These are phyloP conservation scores for Angophora floribunda DNA, from an alignment of 345 rosid genomes.

Conservation along the genomic window DNA sequence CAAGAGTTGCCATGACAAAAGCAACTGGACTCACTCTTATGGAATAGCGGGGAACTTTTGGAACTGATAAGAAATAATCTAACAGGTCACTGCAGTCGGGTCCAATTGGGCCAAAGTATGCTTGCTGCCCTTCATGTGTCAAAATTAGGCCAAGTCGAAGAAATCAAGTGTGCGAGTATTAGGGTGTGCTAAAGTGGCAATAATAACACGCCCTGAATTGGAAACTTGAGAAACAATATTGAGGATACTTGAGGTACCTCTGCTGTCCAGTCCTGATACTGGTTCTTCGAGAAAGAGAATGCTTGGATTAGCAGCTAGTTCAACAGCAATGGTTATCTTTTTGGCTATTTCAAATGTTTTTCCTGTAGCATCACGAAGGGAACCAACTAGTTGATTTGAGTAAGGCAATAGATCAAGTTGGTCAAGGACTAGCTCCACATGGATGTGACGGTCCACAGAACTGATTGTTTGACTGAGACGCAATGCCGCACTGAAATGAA, in stretches of 20 bases:
- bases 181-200: constrained; percentile 11
- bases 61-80: constrained; percentile 12
- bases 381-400: constrained; percentile 18
- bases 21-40: constrained; percentile 12
- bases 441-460: constrained; percentile 2
- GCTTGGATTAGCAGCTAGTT: constrained; percentile 23
- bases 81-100: constrained; percentile 5
- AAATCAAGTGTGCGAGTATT: constrained; percentile 2
- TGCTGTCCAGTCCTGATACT: constrained; percentile 8
- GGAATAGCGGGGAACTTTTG: constrained; percentile 8
- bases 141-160: constrained; percentile 20
- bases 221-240: constrained; percentile 8
- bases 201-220: constrained; percentile 5
- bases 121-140: constrained; percentile 14
- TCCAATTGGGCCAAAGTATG: constrained; percentile 17
- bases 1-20: constrained; percentile 14
- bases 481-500: constrained; percentile 24
- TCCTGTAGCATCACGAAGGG: constrained; percentile 15
- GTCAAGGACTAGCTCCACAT: constrained; percentile 16
- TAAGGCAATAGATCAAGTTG: constrained; percentile 20
- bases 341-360: constrained; percentile 22
- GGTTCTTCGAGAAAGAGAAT: constrained; percentile 26
- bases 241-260: constrained; percentile 8
- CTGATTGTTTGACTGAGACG: constrained; percentile 7
- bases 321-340: constrained; percentile 22